Evolutionary conservation across 345 rosid genomes (phyloP), one percentile per base, ranked within the genome.

Genomic region (Eucalyptus erythrocorys): DNA sequence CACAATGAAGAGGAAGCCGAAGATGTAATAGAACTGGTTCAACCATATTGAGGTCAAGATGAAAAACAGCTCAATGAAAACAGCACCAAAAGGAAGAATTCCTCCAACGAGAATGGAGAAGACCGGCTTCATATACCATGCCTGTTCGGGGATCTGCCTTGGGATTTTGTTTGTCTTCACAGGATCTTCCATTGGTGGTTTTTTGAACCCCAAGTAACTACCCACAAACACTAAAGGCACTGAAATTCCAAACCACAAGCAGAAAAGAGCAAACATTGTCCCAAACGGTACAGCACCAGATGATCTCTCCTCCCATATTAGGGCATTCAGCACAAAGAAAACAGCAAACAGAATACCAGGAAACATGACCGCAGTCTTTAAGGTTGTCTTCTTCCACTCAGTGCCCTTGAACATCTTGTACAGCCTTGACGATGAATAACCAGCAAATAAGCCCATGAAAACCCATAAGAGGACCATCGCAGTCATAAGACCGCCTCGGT

Each of bases 401-500:
- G 96, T 93, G 89, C 98, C 99, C 93, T 95, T 97, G 95, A 96
- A 97, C 99, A 97, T 96, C 90, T 96, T 96, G 94, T 96, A 94
- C 90, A 96, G 89, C 49, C 99, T 95, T 32, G 99, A 95, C 9
- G 99, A 97, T 53, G 99, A 92, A 93, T 96, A 96, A 91, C 99
- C 99, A 47, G 97, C 99, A 26, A 97, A 94, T 88, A 97, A 89
- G 50, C 99, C 99, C 99, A 97, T 97, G 92, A 96, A 97, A 89
- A 97, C 99, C 99, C 99, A 97, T 91, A 97, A 88, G 89, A 97
- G 97, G 91, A 97, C 99, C 99, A 96, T 97, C 85, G 99, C 99
- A 86, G 99, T 97, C 98, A 95, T 97, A 86, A 97, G 99, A 30
- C 99, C 99, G 80, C 99, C 99, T 89, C 99, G 92, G 94, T 96